Evolutionary conservation across 192 early-diverging fungal species (phyloP).

Genomic region (Lobosporangium transversale): DNA sequence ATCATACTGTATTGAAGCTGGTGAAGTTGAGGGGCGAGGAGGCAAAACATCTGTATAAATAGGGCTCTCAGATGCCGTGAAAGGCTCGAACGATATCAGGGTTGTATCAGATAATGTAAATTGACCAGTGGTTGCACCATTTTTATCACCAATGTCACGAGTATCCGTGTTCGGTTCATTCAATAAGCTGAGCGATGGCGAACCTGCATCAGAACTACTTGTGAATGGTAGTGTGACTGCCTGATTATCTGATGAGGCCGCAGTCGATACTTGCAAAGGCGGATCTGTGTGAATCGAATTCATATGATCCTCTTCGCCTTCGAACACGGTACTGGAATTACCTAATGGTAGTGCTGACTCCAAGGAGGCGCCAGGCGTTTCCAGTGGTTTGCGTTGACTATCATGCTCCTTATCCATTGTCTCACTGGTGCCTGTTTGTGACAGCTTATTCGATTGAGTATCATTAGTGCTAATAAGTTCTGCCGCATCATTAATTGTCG

Average conservation of each 20-base stretch:
- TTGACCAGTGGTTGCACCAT: constrained; percentile 1
- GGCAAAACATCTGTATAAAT: constrained; percentile 4
- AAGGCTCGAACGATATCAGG: constrained; percentile 8
- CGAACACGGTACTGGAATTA: too few species aligned
- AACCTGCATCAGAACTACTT: not conserved
- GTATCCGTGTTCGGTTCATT: not conserved
- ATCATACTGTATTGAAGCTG: constrained; percentile 44
- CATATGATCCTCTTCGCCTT: not conserved
- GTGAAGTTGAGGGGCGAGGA: constrained; percentile 27
- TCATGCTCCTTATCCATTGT: too few species aligned
- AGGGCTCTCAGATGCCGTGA: not conserved
- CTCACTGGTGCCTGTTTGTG: too few species aligned
- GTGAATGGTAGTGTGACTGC: not conserved
- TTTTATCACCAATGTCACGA: not conserved
- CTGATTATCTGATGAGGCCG: not conserved
- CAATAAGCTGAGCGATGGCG: constrained; percentile 7
- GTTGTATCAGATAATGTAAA: constrained; percentile 1
- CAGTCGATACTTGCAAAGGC: too few species aligned
- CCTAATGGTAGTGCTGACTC: too few species aligned
- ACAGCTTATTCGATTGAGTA: too few species aligned
- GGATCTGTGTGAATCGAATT: not conserved
- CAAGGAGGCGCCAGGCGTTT: too few species aligned
- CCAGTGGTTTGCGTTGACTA: too few species aligned
- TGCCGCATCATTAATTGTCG: not conserved
- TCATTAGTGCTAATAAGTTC: not conserved